Percentiles rank a stretch among this genome's conserved stretches.
phyloP scores from a whole-genome alignment of 108 stramenopile species.

The Aurantiochytrium sp. region DNA sequence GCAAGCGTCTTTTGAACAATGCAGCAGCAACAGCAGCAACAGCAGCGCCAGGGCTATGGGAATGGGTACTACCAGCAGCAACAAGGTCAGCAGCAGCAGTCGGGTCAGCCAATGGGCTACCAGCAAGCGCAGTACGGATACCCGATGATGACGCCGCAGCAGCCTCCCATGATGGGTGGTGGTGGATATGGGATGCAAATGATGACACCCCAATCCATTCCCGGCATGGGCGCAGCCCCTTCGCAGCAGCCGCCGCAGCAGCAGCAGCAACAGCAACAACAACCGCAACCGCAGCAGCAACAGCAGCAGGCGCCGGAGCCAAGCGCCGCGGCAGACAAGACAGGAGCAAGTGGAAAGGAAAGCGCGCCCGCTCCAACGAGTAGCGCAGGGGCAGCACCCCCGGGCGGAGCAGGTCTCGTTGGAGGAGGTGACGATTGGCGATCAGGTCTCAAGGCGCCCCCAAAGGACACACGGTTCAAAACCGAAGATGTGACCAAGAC shows the following conservation, averaged over 20 bases:
- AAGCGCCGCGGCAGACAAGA: background rate
- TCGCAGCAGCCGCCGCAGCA: background rate
- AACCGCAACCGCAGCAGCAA: background rate
- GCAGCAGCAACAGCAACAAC: background rate
- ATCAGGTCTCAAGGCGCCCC: conserved; percentile 61
- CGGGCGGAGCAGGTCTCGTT: background rate
- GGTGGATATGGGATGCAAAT: background rate
- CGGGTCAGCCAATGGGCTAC: background rate
- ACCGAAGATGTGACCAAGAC: conserved; percentile 92
- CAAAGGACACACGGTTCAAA: conserved; percentile 75
- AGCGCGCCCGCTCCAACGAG: background rate
- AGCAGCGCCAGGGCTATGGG: background rate
- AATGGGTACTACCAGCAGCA: background rate
- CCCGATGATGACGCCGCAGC: background rate
- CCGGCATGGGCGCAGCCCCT: background rate
- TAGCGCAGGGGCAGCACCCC: background rate
- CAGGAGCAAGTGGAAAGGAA: background rate
- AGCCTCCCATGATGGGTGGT: background rate
- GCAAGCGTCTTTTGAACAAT: too few species aligned
- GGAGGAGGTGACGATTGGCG: conserved; percentile 13
- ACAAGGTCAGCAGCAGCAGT: background rate
- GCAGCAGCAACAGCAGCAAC: background rate
- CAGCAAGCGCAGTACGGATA: background rate
- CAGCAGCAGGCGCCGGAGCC: background rate
- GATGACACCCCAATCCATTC: background rate